A percentile compares a stretch with the other conserved stretches of the same genome.
phyloP scores from a whole-genome alignment of 768 basidiomycete species.

The Sporobolomyces phaffii region DNA sequence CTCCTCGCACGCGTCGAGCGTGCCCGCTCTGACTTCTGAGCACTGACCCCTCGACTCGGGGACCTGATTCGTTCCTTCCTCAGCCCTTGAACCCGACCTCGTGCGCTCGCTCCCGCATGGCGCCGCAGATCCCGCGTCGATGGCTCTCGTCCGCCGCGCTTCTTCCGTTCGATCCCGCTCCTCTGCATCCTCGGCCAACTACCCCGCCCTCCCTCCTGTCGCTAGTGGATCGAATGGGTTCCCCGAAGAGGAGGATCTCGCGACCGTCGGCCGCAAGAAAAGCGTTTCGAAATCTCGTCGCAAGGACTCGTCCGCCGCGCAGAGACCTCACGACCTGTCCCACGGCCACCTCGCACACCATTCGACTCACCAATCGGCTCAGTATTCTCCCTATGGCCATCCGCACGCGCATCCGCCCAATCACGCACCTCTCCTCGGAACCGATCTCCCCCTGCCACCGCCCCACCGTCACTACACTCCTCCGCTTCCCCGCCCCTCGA shows the following conservation, averaged over 20 bases:
- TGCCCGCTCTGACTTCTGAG: no score
- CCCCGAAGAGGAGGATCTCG: conserved; percentile 13
- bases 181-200: background rate
- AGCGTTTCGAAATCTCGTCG: conserved; percentile 19
- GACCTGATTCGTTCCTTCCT: no score
- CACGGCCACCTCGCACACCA: conserved; percentile 28
- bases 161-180: conserved; percentile 12
- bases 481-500: background rate
- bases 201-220: background rate
- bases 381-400: conserved; percentile 23
- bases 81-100: background rate
- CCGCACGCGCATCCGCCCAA: conserved; percentile 1
- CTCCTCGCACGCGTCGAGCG: no score
- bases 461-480: background rate
- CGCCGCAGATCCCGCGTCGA: background rate
- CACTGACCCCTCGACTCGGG: no score
- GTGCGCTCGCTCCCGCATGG: conserved; percentile 19
- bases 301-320: background rate
- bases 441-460: background rate
- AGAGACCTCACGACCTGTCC: conserved; percentile 32
- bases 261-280: conserved; percentile 26
- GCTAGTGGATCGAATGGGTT: background rate
- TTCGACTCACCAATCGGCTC: conserved; percentile 11
- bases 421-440: background rate
- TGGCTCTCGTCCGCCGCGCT: conserved; percentile 18